phyloP scores from a whole-genome alignment of 345 rosid species.

The Sisymbrium irio region DNA sequence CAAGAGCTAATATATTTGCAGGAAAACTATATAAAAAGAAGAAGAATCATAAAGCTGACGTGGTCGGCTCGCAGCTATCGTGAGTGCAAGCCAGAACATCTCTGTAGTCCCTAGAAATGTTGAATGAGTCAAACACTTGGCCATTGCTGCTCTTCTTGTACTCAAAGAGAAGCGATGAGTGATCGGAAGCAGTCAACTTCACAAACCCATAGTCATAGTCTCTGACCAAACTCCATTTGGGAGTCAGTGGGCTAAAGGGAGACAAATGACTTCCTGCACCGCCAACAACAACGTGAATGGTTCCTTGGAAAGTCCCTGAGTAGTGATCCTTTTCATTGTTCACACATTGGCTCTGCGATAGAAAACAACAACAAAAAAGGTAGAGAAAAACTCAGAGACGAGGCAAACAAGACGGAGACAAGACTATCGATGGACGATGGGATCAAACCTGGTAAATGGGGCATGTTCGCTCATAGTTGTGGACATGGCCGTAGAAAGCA shows the following conservation, averaged over 20 bases:
- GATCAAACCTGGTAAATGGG: constrained; percentile 64
- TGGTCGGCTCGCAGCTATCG: constrained; percentile 66
- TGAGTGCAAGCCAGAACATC: constrained; percentile 79
- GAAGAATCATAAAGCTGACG: constrained; percentile 49
- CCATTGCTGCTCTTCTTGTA: constrained; percentile 85
- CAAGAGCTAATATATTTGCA: neutral
- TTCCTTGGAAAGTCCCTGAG: constrained; percentile 64
- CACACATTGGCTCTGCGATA: constrained; percentile 69
- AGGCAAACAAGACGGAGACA: neutral
- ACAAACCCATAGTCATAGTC: constrained; percentile 80
- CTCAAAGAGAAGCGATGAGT: constrained; percentile 76
- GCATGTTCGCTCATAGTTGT: constrained; percentile 81
- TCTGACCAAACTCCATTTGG: constrained; percentile 72
- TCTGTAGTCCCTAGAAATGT: constrained; percentile 76
- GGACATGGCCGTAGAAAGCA: constrained; percentile 78
- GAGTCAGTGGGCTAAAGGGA: constrained; percentile 43
- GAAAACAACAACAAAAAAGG: neutral
- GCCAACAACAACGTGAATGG: constrained; percentile 87
- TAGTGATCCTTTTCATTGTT: constrained; percentile 49
- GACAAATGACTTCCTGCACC: constrained; percentile 83
- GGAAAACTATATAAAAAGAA: neutral
- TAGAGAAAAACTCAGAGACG: neutral
- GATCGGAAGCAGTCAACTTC: constrained; percentile 73
- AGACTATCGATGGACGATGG: neutral
- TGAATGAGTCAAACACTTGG: constrained; percentile 72